phyloP scores from a whole-genome alignment of 129 eudicot species.

The Heracleum sosnowskyi region DNA sequence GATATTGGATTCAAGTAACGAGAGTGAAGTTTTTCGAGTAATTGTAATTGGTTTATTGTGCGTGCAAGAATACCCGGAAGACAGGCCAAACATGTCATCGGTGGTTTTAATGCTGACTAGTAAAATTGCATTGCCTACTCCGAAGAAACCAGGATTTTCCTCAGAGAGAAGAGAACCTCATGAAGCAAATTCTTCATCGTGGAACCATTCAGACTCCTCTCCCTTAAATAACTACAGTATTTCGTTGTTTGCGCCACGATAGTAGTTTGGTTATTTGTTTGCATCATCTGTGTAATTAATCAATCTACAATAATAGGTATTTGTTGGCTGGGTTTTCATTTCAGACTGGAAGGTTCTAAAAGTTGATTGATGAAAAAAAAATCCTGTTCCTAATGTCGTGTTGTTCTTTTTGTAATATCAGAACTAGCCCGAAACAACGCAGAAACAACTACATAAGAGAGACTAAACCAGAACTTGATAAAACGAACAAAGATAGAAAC shows the following conservation, averaged over 20 bases:
- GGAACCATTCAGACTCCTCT: not conserved
- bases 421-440: too few species aligned
- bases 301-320: too few species aligned
- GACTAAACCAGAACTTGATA: too few species aligned
- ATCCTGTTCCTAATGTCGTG: too few species aligned
- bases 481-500: too few species aligned
- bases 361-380: too few species aligned
- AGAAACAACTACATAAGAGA: too few species aligned
- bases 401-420: too few species aligned
- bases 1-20: not conserved
- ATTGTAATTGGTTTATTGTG: not conserved
- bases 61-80: not conserved
- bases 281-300: too few species aligned
- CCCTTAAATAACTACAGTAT: not conserved
- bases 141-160: constrained; percentile 2
- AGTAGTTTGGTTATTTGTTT: not conserved
- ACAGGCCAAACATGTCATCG: not conserved
- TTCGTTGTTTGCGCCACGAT: not conserved
- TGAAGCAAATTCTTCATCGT: not conserved
- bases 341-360: too few species aligned
- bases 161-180: not conserved
- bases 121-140: not conserved
- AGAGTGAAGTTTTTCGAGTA: not conserved
- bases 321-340: too few species aligned
- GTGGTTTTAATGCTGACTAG: constrained; percentile 1